Evolutionary conservation across 164 flowering plant species (phyloP).

Genomic region (Liquidambar formosana): DNA sequence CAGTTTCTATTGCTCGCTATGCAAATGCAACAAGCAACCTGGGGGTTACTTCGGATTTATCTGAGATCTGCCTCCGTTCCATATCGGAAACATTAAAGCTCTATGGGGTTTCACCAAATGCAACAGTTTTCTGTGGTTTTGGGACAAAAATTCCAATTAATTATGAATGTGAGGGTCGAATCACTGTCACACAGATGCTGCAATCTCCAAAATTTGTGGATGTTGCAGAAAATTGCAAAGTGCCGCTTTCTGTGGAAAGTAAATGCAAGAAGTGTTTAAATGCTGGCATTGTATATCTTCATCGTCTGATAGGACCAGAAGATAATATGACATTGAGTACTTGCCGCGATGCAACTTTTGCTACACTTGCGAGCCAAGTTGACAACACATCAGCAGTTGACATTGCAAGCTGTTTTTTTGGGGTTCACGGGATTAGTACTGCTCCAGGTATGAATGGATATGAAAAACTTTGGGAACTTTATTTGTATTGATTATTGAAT

Average conservation of each 20-base stretch:
- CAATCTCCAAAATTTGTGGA: conserved; percentile 65
- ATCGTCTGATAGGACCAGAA: conserved; percentile 52
- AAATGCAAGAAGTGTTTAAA: conserved; percentile 77
- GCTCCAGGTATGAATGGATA: conserved; percentile 71
- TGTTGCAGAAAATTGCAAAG: conserved; percentile 60
- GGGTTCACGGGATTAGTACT: conserved; percentile 57
- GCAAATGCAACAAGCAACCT: conserved; percentile 75
- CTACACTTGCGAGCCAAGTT: conserved; percentile 77
- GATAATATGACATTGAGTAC: conserved; percentile 80
- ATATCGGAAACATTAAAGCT: conserved; percentile 67
- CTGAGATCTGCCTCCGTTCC: conserved; percentile 61
- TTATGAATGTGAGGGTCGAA: conserved; percentile 73
- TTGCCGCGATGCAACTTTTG: conserved; percentile 94
- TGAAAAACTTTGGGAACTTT: not conserved
- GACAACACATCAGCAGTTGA: conserved; percentile 48
- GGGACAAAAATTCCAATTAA: conserved; percentile 81
- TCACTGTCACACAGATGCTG: conserved; percentile 80
- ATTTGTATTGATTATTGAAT: not conserved
- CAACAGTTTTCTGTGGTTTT: conserved; percentile 71
- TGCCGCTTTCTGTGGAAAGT: conserved; percentile 49
- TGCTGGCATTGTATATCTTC: conserved; percentile 73
- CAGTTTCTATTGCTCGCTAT: conserved; percentile 77
- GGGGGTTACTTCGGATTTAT: conserved; percentile 68
- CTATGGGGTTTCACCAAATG: conserved; percentile 74
- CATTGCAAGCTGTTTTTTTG: conserved; percentile 86